A percentile compares a stretch with the other conserved stretches of the same genome.
Conservation (phyloP, 2,329 filamentous ascomycete species). For the Scedosporium minutisporum region DNA sequence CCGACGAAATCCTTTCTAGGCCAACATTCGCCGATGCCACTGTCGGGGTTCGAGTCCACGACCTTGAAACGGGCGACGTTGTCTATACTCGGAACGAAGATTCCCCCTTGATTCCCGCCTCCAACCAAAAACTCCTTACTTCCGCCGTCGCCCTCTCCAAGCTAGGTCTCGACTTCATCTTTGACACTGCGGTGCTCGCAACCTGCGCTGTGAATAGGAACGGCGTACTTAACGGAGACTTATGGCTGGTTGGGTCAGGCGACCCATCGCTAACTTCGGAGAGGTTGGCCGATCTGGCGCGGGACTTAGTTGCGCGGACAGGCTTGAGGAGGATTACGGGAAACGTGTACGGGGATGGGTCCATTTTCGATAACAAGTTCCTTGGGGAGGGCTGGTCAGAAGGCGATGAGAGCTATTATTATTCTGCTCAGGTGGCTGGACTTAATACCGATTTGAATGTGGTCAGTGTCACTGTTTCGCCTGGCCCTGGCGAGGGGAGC, state of each 20-base stretch:
- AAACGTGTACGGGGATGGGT: constrained; percentile 7
- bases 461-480: constrained; percentile 5
- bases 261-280: constrained; percentile 7
- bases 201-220: neutral
- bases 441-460: constrained; percentile 8
- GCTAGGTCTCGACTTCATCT: constrained; percentile 5
- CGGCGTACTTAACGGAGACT: constrained; percentile 7
- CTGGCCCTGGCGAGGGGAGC: neutral
- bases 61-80: neutral
- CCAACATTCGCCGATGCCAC: constrained; percentile 5
- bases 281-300: constrained; percentile 1
- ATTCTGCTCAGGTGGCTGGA: constrained; percentile 7
- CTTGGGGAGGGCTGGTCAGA: constrained; percentile 1
- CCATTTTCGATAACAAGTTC: constrained; percentile 5
- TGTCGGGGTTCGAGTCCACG: constrained; percentile 5
- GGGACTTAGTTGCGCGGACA: neutral
- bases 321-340: constrained; percentile 8
- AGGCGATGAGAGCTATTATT: constrained; percentile 5
- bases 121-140: constrained; percentile 7
- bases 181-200: constrained; percentile 2
- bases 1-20: constrained; percentile 1
- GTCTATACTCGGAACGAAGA: neutral
- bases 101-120: constrained; percentile 1
- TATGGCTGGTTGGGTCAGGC: constrained; percentile 8
- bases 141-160: constrained; percentile 4